A percentile compares a stretch with the other conserved stretches of the same genome.
Conservation (phyloP, 148 eudicot genomes). For the Fagopyrum homotropicum region DNA sequence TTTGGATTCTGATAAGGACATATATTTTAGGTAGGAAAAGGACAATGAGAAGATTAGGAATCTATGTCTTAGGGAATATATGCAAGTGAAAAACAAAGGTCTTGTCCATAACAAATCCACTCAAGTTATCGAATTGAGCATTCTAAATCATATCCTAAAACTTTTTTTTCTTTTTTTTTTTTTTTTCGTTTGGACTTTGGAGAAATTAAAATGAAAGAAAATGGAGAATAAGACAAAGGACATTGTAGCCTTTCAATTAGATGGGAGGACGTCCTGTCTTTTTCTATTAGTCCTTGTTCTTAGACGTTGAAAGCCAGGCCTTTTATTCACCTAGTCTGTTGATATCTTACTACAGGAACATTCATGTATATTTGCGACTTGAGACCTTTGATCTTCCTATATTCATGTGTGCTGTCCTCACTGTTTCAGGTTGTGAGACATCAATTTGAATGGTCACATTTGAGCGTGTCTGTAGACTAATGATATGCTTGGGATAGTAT, state of each 20-base stretch:
- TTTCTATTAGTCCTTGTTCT: not conserved
- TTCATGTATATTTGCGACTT: not conserved
- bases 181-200: not conserved
- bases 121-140: not conserved
- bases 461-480: not conserved
- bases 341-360: slow-evolving; percentile 1
- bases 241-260: not conserved
- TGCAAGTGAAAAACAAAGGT: not conserved
- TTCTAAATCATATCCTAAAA: not conserved
- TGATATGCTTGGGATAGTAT: not conserved
- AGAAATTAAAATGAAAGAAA: not conserved
- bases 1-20: not conserved
- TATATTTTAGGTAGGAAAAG: not conserved
- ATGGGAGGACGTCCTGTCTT: not conserved
- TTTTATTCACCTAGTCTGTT: not conserved
- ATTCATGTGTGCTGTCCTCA: not conserved
- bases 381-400: not conserved
- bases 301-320: not conserved
- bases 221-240: not conserved
- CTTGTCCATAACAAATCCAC: not conserved
- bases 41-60: not conserved
- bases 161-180: not conserved
- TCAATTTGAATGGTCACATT: not conserved
- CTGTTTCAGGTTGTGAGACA: slow-evolving; percentile 1
- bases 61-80: not conserved